Conservation (phyloP, 441 rosid species). For the Geranium incanum region DNA sequence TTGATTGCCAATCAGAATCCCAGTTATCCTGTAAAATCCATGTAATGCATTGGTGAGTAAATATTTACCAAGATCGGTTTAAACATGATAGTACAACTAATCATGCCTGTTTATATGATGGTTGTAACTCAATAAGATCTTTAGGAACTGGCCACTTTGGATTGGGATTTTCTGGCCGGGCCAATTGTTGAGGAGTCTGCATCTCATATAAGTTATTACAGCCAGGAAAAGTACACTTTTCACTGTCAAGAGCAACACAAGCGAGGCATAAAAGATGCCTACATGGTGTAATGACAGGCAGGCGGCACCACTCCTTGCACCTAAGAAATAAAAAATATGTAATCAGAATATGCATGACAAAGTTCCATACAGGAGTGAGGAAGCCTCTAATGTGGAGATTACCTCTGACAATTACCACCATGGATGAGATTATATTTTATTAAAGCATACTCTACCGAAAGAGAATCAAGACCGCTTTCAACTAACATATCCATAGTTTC, state of each 20-base stretch:
- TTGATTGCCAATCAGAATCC: slow-evolving; percentile 97
- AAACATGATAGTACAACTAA: not conserved
- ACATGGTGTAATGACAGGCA: slow-evolving; percentile 87
- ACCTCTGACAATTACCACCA: slow-evolving; percentile 87
- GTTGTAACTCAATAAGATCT: slow-evolving; percentile 95
- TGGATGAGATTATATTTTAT: slow-evolving; percentile 56
- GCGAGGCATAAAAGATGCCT: slow-evolving; percentile 81
- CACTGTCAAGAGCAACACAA: slow-evolving; percentile 71
- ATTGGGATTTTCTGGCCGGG: slow-evolving; percentile 87
- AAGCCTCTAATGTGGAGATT: slow-evolving; percentile 24
- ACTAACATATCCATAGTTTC: slow-evolving; percentile 82
- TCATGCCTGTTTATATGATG: slow-evolving; percentile 84
- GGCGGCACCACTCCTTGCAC: slow-evolving; percentile 94
- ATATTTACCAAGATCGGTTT: not conserved
- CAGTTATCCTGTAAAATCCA: slow-evolving; percentile 69
- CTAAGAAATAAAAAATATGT: slow-evolving; percentile 29
- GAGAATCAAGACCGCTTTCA: slow-evolving; percentile 52
- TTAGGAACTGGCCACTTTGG: slow-evolving; percentile 96
- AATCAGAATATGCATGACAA: not conserved
- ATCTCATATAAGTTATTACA: slow-evolving; percentile 75
- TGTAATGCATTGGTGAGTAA: not conserved
- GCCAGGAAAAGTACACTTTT: slow-evolving; percentile 63
- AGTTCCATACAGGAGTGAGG: not conserved
- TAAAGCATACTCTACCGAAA: slow-evolving; percentile 57
- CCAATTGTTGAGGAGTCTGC: slow-evolving; percentile 69